Conservation (phyloP, 495 filamentous ascomycete genomes). For the Penicillium angulare region DNA sequence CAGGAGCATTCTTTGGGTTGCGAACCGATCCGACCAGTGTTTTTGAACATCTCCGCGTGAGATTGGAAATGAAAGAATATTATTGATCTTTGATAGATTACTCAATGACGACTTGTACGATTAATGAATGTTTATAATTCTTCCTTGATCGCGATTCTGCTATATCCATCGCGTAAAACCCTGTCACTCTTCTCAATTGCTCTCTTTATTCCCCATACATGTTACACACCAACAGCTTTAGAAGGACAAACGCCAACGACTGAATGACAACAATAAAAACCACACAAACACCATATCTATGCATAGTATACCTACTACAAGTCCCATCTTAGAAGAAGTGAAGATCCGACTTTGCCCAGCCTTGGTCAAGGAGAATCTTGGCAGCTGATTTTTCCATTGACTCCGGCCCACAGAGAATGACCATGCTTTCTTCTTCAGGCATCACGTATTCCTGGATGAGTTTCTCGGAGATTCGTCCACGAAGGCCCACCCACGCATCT, state of each 20-base stretch:
- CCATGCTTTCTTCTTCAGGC: slow-evolving; percentile 57
- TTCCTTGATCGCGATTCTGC: background rate
- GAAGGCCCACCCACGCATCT: slow-evolving; percentile 64
- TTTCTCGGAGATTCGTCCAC: slow-evolving; percentile 64
- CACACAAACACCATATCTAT: too few species aligned
- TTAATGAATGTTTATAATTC: slow-evolving; percentile 8
- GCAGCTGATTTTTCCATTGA: slow-evolving; percentile 71
- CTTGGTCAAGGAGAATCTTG: slow-evolving; percentile 60
- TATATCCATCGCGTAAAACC: too few species aligned
- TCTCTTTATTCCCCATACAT: too few species aligned
- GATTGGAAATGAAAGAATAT: slow-evolving; percentile 51
- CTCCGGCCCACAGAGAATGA: slow-evolving; percentile 81
- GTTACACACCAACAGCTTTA: background rate
- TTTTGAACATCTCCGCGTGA: slow-evolving; percentile 48
- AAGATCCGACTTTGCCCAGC: slow-evolving; percentile 78
- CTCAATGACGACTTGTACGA: slow-evolving; percentile 3
- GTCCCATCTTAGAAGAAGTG: slow-evolving; percentile 66
- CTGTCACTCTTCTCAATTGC: too few species aligned
- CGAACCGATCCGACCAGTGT: slow-evolving; percentile 36
- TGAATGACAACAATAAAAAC: background rate
- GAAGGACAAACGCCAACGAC: background rate
- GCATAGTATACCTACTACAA: too few species aligned
- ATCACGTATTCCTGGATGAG: slow-evolving; percentile 61
- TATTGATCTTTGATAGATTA: slow-evolving; percentile 25
- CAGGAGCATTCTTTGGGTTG: slow-evolving; percentile 25